These are phyloP conservation scores for Lachancea thermotolerans DNA, from an alignment of 805 yeast genomes.

Conservation along the genomic window DNA sequence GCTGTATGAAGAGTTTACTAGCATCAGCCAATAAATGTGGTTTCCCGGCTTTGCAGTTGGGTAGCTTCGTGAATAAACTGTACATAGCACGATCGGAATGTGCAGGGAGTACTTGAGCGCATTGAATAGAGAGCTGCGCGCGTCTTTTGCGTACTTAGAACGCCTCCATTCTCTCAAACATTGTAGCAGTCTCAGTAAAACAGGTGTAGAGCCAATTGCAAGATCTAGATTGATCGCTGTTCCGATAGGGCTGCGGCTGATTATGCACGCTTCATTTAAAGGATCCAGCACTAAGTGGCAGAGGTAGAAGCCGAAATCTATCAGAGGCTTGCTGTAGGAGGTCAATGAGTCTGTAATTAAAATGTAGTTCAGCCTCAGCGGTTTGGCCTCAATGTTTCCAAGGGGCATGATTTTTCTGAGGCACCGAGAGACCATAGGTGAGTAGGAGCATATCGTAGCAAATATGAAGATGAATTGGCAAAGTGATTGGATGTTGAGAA, in stretches of 20 bases:
- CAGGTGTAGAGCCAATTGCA: slow-evolving; percentile 46
- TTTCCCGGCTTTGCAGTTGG: slow-evolving; percentile 12
- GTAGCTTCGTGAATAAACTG: slow-evolving; percentile 21
- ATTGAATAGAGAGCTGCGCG: slow-evolving; percentile 57
- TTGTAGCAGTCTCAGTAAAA: slow-evolving; percentile 71
- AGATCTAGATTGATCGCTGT: slow-evolving; percentile 19
- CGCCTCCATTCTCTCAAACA: slow-evolving; percentile 63
- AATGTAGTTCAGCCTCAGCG: slow-evolving; percentile 51
- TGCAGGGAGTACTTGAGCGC: slow-evolving; percentile 68
- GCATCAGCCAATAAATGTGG: slow-evolving; percentile 34
- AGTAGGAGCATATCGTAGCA: slow-evolving; percentile 10
- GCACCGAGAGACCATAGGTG: slow-evolving; percentile 9
- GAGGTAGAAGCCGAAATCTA: slow-evolving; percentile 57
- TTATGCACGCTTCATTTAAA: slow-evolving; percentile 1
- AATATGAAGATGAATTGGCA: slow-evolving; percentile 31
- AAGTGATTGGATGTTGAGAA: slow-evolving; percentile 34
- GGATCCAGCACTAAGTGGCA: slow-evolving; percentile 39
- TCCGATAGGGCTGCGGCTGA: slow-evolving; percentile 2
- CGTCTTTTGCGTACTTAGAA: slow-evolving; percentile 34
- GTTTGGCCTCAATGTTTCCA: slow-evolving; percentile 31
- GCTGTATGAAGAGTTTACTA: slow-evolving; percentile 68
- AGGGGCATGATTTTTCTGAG: slow-evolving; percentile 23
- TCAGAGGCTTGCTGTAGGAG: slow-evolving; percentile 68
- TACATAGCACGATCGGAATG: slow-evolving; percentile 43
- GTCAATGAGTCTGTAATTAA: slow-evolving; percentile 78